Evolutionary conservation across 2,329 filamentous ascomycete genomes (phyloP).

Genomic region (Phialemonium atrogriseum): DNA sequence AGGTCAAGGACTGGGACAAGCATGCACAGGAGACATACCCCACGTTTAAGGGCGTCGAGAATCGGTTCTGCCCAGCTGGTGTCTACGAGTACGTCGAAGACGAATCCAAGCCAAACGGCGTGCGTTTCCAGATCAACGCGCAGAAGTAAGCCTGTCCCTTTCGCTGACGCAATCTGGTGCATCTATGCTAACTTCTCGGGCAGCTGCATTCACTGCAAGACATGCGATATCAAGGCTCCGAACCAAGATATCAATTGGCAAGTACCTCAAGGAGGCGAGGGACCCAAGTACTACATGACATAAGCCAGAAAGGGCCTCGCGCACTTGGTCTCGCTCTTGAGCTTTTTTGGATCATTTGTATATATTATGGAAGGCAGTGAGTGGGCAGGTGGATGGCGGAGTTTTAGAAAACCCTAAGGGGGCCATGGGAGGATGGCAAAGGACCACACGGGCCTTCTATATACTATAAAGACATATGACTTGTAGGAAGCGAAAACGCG

Average conservation of each 20-base stretch:
- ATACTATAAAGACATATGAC: too few relatives aligned
- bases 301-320: too few relatives aligned
- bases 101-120: constrained; percentile 72
- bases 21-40: constrained; percentile 81
- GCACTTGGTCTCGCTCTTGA: too few relatives aligned
- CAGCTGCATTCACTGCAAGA: constrained; percentile 99
- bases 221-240: constrained; percentile 97
- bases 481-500: too few relatives aligned
- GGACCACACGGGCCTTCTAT: too few relatives aligned
- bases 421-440: too few relatives aligned
- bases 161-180: neutral
- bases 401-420: too few relatives aligned
- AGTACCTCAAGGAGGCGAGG: constrained; percentile 84
- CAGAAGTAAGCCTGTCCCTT: constrained; percentile 66
- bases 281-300: constrained; percentile 66
- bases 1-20: constrained; percentile 90
- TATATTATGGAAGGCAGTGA: too few relatives aligned
- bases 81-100: constrained; percentile 99
- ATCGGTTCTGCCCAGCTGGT: constrained; percentile 91
- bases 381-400: too few relatives aligned
- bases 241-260: constrained; percentile 97
- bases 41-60: constrained; percentile 85
- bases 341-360: too few relatives aligned
- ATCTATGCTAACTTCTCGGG: constrained; percentile 16
- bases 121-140: constrained; percentile 94